A percentile compares a stretch with the other conserved stretches of the same genome.
phyloP scores from a whole-genome alignment of 441 rosid genomes.

The Geranium incanum region DNA sequence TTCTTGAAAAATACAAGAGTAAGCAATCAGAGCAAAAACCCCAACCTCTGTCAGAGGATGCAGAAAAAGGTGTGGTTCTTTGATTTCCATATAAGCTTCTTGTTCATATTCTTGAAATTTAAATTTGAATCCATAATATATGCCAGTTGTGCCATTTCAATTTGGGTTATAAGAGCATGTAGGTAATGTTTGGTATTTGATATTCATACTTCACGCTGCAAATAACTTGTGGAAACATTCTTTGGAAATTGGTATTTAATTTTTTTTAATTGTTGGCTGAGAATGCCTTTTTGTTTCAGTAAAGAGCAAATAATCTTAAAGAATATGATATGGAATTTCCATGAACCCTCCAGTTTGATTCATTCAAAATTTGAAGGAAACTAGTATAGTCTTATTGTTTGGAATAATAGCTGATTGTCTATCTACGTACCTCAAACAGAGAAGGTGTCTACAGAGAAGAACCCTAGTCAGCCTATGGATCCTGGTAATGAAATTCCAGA shows the following conservation, averaged over 20 bases:
- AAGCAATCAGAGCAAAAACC: constrained; percentile 42
- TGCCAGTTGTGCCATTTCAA: not conserved
- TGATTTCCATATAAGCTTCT: not conserved
- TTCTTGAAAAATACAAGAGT: constrained; percentile 64
- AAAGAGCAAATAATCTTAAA: no score
- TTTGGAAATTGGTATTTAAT: not conserved
- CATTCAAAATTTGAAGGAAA: not conserved
- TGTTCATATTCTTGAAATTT: not conserved
- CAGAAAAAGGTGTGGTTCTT: constrained; percentile 43
- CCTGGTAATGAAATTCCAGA: constrained; percentile 28
- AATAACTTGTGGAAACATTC: not conserved
- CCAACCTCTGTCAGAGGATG: constrained; percentile 28
- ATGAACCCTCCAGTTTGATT: not conserved
- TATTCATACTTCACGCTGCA: not conserved
- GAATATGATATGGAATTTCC: no score
- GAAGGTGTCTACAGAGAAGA: constrained; percentile 21
- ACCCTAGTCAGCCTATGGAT: constrained; percentile 23
- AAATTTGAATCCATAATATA: not conserved
- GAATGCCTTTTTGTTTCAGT: no score
- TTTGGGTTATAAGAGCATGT: not conserved
- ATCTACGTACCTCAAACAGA: constrained; percentile 22
- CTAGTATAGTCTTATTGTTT: not conserved
- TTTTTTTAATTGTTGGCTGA: no score
- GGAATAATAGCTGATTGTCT: not conserved
- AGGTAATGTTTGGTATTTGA: not conserved